Base-by-base conservation (phyloP, 2,329 filamentous ascomycete genomes). In the Pseudocercospora fuligena region DNA sequence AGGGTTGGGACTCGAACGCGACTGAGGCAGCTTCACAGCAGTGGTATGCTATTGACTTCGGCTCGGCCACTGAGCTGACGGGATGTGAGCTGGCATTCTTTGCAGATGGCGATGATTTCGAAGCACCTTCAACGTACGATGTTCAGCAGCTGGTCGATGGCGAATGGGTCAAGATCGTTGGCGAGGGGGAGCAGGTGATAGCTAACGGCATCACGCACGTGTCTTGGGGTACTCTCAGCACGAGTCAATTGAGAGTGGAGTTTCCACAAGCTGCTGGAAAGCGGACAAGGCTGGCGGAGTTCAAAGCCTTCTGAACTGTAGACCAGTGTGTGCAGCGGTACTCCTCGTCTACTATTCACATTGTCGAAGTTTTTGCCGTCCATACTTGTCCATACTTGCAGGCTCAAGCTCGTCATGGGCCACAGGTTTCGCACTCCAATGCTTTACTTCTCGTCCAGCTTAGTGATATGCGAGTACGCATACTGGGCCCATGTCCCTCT, bases 21-120 rank as follows among this genome's bases (percentile, higher is more conserved):
- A 75, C 74, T 0, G 72, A 72, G 19, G 47, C 31, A 5, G 76
- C 74, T 5, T 70, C 73, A 0, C 69, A 76, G 12, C 63, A 80
- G 14, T 80, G 79, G 79, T 80, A 75, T 63, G 68, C 74, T 9
- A 77, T 81, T 46, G 76, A 80, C 57, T 80, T 81, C 64, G 78
- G 77, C 3, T 61, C 65, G 0, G 43, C 65, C 0, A 79, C 75
- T 0, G 62, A 68, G 5, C 70, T 74, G 4, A 73, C 69, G 27
- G 73, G 76, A 49, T 75, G 77, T n/a, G 79, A 80, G 62, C 67
- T 81, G 58, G 78, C 79, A 0, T 80, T 80, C 54, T 80, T 79
- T 46, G 73, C 69, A 7, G 72, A 80, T 36, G 68, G 69, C 2
- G 63, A 14, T 14, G 56, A 73, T 0, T 78, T 77, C 46, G 76